Base-by-base conservation (phyloP, 2,329 filamentous ascomycete genomes). In the Neonectria punicea region DNA sequence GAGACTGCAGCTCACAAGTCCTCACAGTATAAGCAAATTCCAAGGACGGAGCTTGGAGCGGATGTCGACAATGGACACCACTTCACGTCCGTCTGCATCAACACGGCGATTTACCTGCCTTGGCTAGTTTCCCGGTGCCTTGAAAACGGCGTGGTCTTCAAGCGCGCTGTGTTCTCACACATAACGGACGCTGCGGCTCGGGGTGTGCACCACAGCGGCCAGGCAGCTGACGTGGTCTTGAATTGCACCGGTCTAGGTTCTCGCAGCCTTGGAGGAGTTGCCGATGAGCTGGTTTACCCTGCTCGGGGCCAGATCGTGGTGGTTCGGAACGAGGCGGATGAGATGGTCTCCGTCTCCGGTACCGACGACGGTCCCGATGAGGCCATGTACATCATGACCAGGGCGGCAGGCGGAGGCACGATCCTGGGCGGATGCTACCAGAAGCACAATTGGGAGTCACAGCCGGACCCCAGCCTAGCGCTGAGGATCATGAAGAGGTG, bases 71-170 rank as follows among this genome's bases (percentile, higher is more conserved):
- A 54, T 6, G 61, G 56, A 5, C 61, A 59, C 10, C 46, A 36
- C 51, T 97, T 96, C 77, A 93, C 88, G 8, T 95, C 92, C 0
- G 90, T 97, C 39, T 97, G 94, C 81, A 94, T 97, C 78, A 98
- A 98, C 80, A 92, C 92, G 0, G 88, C 92, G 34, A 80, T 97
- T 60, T 98, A 97, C 80, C 87, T 97, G 3, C 89, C 92, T 2
- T 98, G 92, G 88, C 89, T 98, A 0, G 82, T 92, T 0, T 91
- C 92, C 1, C 90, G 95, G 80, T 97, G 93, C 78, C 84, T 91
- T 22, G 88, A 87, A 70, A 87, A 88, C 58, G 92, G 93, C n/a
- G 91, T 92, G 4, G 82, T 88, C 1, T 82, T 94, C 74, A 86
- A 87, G 70, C 87, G 92, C 14, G 87, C 81, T 1, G 78, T 85